Evolutionary conservation across 2,329 filamentous ascomycete species (phyloP).

Genomic region (Exophiala spinifera): DNA sequence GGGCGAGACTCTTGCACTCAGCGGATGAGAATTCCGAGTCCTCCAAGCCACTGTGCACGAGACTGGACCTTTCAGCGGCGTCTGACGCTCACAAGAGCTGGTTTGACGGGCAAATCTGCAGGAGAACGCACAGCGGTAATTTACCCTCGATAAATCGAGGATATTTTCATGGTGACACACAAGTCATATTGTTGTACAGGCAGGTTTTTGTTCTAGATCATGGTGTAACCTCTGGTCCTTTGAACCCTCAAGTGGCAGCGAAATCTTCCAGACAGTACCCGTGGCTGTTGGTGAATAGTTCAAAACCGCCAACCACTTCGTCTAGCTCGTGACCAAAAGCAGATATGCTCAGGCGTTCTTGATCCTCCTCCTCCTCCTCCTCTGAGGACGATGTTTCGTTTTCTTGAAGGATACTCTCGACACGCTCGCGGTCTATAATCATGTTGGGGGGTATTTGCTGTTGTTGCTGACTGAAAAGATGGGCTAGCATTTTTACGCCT

Average conservation of each 20-base stretch:
- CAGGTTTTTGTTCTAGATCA: not conserved
- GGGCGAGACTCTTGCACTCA: not conserved
- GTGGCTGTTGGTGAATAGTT: constrained; percentile 1
- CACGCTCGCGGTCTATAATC: not conserved
- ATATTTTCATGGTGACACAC: too few relatives aligned
- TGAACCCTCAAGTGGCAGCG: not conserved
- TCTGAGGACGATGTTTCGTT: not conserved
- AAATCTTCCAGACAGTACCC: not conserved
- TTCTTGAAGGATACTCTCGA: constrained; percentile 1
- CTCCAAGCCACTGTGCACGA: not conserved
- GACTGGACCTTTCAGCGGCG: too few relatives aligned
- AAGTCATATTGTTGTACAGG: not conserved
- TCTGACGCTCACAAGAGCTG: too few relatives aligned
- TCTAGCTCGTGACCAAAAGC: not conserved
- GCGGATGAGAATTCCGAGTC: not conserved
- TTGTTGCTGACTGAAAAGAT: constrained; percentile 1
- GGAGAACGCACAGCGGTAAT: not conserved
- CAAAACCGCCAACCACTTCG: constrained; percentile 2
- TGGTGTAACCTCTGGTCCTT: not conserved
- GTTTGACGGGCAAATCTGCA: too few relatives aligned
- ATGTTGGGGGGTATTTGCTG: not conserved
- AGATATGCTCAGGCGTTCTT: not conserved
- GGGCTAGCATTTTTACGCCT: not conserved
- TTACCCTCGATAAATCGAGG: not conserved
- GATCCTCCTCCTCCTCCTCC: not conserved